Conservation (phyloP, 306 rosid species). For the Quercus glauca region DNA sequence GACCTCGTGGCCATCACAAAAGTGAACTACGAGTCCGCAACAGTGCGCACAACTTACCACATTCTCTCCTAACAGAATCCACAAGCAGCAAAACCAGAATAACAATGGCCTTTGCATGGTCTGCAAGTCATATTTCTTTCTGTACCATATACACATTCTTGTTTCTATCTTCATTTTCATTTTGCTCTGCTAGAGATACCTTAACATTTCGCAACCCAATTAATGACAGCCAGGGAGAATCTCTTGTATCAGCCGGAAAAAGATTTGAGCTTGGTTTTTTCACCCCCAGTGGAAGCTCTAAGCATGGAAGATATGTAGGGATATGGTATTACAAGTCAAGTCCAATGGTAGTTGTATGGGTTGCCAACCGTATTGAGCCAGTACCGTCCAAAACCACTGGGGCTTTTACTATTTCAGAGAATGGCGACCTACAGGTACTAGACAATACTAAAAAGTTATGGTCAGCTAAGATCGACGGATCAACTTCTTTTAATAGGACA, state of each 20-base stretch:
- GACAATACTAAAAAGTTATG: not conserved
- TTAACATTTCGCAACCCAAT: not conserved
- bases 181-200: not conserved
- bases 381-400: not conserved
- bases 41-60: too few relatives aligned
- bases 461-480: not conserved
- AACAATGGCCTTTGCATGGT: too few relatives aligned
- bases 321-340: conserved; percentile 20
- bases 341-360: conserved; percentile 36
- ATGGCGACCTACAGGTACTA: conserved; percentile 31
- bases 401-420: conserved; percentile 8
- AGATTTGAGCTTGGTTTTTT: conserved; percentile 43
- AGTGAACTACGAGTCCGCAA: too few relatives aligned
- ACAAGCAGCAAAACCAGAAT: too few relatives aligned
- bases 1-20: too few relatives aligned
- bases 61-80: too few relatives aligned
- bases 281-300: not conserved
- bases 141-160: not conserved
- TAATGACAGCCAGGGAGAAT: not conserved
- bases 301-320: conserved; percentile 28
- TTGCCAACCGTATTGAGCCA: conserved; percentile 33
- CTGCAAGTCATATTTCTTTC: too few relatives aligned
- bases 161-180: conserved; percentile 3
- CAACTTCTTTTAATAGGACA: not conserved
- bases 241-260: conserved; percentile 26